A percentile compares a stretch with the other conserved stretches of the same genome.
These are phyloP conservation scores for Aspergillus sp. DNA, from an alignment of 2,329 filamentous ascomycete species.

Conservation along the genomic window DNA sequence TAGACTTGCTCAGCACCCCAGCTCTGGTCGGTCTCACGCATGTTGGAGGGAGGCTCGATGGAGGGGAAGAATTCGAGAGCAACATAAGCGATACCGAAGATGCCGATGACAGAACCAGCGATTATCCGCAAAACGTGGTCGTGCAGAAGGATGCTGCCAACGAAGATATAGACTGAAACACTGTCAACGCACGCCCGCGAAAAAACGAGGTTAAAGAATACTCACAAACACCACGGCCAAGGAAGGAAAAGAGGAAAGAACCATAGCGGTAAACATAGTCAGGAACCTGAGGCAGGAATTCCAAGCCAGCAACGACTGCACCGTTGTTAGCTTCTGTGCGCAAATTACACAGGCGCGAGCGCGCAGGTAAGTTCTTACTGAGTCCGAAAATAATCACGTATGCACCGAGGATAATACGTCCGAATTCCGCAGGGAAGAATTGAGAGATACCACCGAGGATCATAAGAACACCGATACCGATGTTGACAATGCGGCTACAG, in stretches of 20 bases:
- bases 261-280: conserved; percentile 91
- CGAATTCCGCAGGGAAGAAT: conserved; percentile 51
- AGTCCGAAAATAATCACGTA: conserved; percentile 93
- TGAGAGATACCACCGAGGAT: conserved; percentile 73
- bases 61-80: conserved; percentile 76
- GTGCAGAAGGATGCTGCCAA: conserved; percentile 83
- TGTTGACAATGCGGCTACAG: conserved; percentile 87
- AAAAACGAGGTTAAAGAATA: conserved; percentile 31
- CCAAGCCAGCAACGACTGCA: conserved; percentile 71
- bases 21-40: conserved; percentile 75
- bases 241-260: conserved; percentile 96
- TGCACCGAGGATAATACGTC: conserved; percentile 75
- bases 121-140: conserved; percentile 69
- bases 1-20: conserved; percentile 81
- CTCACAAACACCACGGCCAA: conserved; percentile 93
- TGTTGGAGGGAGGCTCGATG: conserved; percentile 79
- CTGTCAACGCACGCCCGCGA: conserved; percentile 2
- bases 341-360: background rate
- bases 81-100: conserved; percentile 78
- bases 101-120: conserved; percentile 75
- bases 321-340: conserved; percentile 26
- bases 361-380: conserved; percentile 56
- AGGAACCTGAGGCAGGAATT: conserved; percentile 83
- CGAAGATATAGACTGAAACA: conserved; percentile 83
- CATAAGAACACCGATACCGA: conserved; percentile 85